Evolutionary conservation across 345 rosid species (phyloP).

Genomic region (Pistacia atlantica): DNA sequence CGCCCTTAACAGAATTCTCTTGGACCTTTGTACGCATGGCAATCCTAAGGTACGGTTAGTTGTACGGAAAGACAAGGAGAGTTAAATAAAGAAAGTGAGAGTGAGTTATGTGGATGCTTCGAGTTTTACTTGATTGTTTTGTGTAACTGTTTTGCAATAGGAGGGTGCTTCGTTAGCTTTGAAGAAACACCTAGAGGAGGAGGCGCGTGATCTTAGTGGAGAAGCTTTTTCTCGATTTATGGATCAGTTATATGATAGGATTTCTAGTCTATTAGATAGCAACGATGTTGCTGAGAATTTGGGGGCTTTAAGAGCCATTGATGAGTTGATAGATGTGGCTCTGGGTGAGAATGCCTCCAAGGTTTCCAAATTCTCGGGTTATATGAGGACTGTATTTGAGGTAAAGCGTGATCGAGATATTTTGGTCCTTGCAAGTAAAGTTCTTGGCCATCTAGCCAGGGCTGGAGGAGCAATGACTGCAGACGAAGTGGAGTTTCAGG

Average conservation of each 20-base stretch:
- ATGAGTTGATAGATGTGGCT: slow-evolving; percentile 87
- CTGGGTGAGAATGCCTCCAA: slow-evolving; percentile 97
- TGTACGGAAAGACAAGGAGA: neutral
- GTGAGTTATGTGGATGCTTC: neutral
- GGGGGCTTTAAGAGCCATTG: slow-evolving; percentile 92
- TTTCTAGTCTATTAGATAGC: slow-evolving; percentile 69
- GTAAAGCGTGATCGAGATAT: slow-evolving; percentile 82
- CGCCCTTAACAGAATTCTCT: slow-evolving; percentile 72
- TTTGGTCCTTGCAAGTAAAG: slow-evolving; percentile 88
- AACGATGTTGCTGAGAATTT: slow-evolving; percentile 80
- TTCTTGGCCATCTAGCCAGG: slow-evolving; percentile 96
- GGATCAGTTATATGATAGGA: slow-evolving; percentile 84
- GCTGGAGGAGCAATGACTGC: slow-evolving; percentile 99
- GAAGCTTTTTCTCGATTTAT: slow-evolving; percentile 87
- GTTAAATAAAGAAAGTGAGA: no score
- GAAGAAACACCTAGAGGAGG: slow-evolving; percentile 85
- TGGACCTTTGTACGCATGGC: slow-evolving; percentile 82
- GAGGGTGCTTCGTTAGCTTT: slow-evolving; percentile 87
- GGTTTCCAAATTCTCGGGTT: slow-evolving; percentile 81
- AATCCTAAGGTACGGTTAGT: slow-evolving; percentile 60
- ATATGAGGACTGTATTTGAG: slow-evolving; percentile 77
- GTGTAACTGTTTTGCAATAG: slow-evolving; percentile 31
- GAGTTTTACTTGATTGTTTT: neutral
- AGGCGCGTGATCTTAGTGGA: slow-evolving; percentile 81
- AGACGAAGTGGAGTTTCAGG: slow-evolving; percentile 98